Evolutionary conservation across 306 rosid genomes (phyloP).

Genomic region (Sicyos baderoa): DNA sequence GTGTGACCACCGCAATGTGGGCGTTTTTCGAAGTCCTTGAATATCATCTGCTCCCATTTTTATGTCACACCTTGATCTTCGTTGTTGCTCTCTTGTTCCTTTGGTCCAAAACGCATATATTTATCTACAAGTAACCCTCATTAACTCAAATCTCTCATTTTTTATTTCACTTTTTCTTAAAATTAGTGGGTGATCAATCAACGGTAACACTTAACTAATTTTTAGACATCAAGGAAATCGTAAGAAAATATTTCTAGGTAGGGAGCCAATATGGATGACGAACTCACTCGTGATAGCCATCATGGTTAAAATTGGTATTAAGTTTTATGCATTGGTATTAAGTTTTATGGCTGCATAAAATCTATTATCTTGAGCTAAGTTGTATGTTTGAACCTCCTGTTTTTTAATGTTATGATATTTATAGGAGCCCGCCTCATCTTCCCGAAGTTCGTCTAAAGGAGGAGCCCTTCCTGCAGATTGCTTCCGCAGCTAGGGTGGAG

Average conservation of each 20-base stretch:
- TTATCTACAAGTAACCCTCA: constrained; percentile 55
- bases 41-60: constrained; percentile 67
- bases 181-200: too few relatives aligned
- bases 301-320: too few relatives aligned
- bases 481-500: constrained; percentile 47
- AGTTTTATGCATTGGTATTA: too few relatives aligned
- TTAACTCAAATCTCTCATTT: background rate
- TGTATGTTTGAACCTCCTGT: background rate
- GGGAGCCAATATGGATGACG: too few relatives aligned
- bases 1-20: constrained; percentile 56
- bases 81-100: constrained; percentile 58
- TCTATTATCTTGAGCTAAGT: background rate
- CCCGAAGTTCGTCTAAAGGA: constrained; percentile 67
- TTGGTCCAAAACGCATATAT: constrained; percentile 75
- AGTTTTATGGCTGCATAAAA: too few relatives aligned
- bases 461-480: constrained; percentile 51
- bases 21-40: constrained; percentile 67
- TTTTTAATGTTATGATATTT: background rate
- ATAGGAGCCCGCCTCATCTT: constrained; percentile 62
- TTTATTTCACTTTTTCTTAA: too few relatives aligned
- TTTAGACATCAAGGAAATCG: too few relatives aligned
- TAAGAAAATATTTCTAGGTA: too few relatives aligned
- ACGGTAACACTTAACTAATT: too few relatives aligned
- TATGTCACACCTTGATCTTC: constrained; percentile 47
- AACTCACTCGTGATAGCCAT: too few relatives aligned